These are phyloP conservation scores for Dipodascopsis tothii DNA, from an alignment of 805 yeast species.

Conservation along the genomic window DNA sequence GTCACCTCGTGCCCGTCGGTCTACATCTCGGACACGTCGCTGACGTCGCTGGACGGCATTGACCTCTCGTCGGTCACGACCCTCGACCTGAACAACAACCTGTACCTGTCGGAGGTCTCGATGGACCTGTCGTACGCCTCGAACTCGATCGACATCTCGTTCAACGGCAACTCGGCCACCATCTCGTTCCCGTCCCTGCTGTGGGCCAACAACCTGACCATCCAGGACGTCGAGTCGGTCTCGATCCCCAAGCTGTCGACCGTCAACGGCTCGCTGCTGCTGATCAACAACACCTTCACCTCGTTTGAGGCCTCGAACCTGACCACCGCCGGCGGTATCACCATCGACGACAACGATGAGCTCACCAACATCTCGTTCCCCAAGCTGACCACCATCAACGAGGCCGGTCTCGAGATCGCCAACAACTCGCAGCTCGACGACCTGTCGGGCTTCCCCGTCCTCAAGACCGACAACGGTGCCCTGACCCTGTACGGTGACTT, in stretches of 20 bases:
- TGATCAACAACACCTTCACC: conserved; percentile 60
- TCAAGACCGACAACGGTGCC: conserved; percentile 81
- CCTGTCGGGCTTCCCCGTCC: conserved; percentile 65
- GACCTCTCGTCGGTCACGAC: conserved; percentile 32
- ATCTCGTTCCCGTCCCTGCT: conserved; percentile 44
- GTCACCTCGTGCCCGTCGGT: conserved; percentile 67
- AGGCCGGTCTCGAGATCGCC: conserved; percentile 83
- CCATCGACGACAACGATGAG: conserved; percentile 65
- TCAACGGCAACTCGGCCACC: conserved; percentile 75
- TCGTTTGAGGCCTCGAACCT: conserved; percentile 39
- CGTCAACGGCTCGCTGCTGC: conserved; percentile 76
- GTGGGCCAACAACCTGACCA: conserved; percentile 82
- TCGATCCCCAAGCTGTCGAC: conserved; percentile 58
- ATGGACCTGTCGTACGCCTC: conserved; percentile 68
- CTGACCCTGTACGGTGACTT: conserved; percentile 73
- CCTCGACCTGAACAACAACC: conserved; percentile 82
- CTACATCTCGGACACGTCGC: conserved; percentile 39
- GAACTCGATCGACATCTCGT: conserved; percentile 67
- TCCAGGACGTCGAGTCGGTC: conserved; percentile 71
- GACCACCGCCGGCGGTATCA: conserved; percentile 64
- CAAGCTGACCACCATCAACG: conserved; percentile 59
- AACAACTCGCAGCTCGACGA: conserved; percentile 68
- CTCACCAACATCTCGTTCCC: conserved; percentile 64
- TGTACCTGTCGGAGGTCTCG: conserved; percentile 54
- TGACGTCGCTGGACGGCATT: conserved; percentile 36